These are phyloP conservation scores for Arctostaphylos glauca DNA, from an alignment of 148 eudicot species.

Conservation along the genomic window DNA sequence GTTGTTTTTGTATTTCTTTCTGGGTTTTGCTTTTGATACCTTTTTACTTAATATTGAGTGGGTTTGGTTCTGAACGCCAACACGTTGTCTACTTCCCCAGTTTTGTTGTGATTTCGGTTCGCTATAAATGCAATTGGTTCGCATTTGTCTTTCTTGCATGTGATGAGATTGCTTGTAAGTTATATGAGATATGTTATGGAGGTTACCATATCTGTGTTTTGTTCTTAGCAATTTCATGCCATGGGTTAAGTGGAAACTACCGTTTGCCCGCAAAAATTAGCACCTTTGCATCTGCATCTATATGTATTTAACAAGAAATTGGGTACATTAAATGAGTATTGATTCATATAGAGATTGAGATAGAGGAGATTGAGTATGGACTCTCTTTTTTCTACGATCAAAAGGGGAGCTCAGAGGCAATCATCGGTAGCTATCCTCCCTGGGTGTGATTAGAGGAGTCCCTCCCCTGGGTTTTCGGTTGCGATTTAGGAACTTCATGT, in stretches of 20 bases:
- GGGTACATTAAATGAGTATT: not conserved
- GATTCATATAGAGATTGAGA: not conserved
- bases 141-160: not conserved
- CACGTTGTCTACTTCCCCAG: not conserved
- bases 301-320: not conserved
- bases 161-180: not conserved
- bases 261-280: not conserved
- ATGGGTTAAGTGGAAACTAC: not conserved
- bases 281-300: not conserved
- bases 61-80: not conserved
- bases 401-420: not conserved
- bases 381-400: not conserved
- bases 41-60: not conserved
- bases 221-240: not conserved
- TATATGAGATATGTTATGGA: no score
- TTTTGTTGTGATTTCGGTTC: not conserved
- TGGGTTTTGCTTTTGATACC: not conserved
- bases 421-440: not conserved
- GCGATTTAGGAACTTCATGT: not conserved
- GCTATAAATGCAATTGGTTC: not conserved
- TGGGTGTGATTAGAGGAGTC: no score
- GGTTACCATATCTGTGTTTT: not conserved
- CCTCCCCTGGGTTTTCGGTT: no score
- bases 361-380: not conserved
- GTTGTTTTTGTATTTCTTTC: not conserved